Evolutionary conservation across 768 basidiomycete genomes (phyloP), one percentile per base, ranked within the genome.

Genomic region (Amanita molliuscula): DNA sequence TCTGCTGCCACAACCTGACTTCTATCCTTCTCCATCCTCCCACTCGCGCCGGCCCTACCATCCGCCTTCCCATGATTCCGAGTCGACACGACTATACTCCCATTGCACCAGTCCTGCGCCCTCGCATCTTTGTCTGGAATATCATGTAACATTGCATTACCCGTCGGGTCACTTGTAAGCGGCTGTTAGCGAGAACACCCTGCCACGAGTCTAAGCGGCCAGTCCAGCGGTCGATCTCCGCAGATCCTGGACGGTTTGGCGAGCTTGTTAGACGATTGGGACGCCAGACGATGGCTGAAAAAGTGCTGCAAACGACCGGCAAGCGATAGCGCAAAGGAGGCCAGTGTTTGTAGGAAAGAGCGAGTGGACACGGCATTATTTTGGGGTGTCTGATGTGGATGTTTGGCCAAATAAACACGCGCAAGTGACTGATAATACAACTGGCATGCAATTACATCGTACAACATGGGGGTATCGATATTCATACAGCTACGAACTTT

Each of bases 241-340:
- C 66, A 68, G 74, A 80, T 88, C 70, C 74, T 62, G 64, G 65
- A 81, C 74, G 73, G 79, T 83, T 83, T 67, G 64, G 54, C 53
- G 65, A 68, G 71, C 63, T 84, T 79, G 66, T 78, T 84, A 73
- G 73, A 78, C 69, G 53, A 54, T 44, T 47, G 20, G 53, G 50
- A 53, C 63, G 62, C 59, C 51, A 56, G 42, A 20, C 36, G 36
- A 43, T 28, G 29, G 49, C 35, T 53, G 59, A 43, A 51, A 47
- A 45, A 52, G 56, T 55, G 45, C 25, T 53, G 55, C 48, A 34
- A 45, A 48, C 21, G 44, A 48, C 18, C 47, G n/a, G 51, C 40
- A 50, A 36, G 45, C 51, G 55, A 57, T 57, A 52, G 41, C 51
- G 55, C 52, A 52, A 58, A 55, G 47, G 60, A 56, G 58, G 54